Base-by-base conservation (phyloP, 306 rosid genomes). In the Psophocarpus tetragonolobus region DNA sequence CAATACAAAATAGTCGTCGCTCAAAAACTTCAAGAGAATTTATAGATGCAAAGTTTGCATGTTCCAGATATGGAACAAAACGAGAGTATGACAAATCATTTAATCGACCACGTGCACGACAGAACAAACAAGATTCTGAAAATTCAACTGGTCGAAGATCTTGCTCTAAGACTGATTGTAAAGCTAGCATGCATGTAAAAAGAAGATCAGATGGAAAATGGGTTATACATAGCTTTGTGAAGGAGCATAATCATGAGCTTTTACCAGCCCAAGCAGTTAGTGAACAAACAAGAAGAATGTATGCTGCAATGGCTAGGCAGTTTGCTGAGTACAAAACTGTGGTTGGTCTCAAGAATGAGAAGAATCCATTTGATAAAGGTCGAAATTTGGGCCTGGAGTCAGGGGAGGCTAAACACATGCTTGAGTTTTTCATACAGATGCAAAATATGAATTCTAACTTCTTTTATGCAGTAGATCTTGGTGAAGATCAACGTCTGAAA, bases 101-200 rank as follows among this genome's bases (percentile, higher is more conserved):
- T 84, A 91, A 91, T 68, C 89, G 95, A 26, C 96, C 97, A 27
- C 97, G 97, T 26, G 85, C 97, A 18, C 86, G 99, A 57, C 99
- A 92, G 88, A 84, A 72, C 93, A 95, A 95, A 84, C 97, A 87
- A 79, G 99, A 95, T 57, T 86, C 92, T 72, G 98, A 95, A 73
- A 92, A 88, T 86, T 85, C 91, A 71, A 92, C 92, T 30, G 92
- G 97, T 77, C 91, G 99, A 76, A 87, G 99, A 69, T 93, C 99
- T 30, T 91, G 99, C 74, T 88, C 99, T 41, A 95, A 95, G 88
- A 95, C 97, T 44, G 99, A 92, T 20, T 95, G 99, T 81, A 95
- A 92, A 91, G 99, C 99, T 80, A 89, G 97, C 83, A 92, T 95
- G 99, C 99, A 95, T 84, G 99, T 95, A 75, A 95, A 95, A 91